Conservation (phyloP, 305 asterid genomes). For the Rubia balearica region DNA sequence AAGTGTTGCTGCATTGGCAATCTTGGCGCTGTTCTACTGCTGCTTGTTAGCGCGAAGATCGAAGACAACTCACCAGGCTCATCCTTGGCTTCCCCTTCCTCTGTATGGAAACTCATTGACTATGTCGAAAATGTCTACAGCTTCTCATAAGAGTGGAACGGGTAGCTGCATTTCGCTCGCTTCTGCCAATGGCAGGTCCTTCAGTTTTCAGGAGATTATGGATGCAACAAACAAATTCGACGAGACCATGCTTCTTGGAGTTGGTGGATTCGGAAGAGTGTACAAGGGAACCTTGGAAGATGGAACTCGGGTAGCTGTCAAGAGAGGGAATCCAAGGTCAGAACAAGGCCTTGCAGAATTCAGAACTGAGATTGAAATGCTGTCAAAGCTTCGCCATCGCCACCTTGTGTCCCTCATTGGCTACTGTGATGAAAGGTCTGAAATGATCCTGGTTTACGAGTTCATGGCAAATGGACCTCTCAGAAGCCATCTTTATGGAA, state of each 20-base stretch:
- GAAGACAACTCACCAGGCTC: conserved; percentile 54
- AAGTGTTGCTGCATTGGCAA: conserved; percentile 38
- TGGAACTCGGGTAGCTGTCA: conserved; percentile 82
- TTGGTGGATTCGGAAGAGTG: conserved; percentile 97
- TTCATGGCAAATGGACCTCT: conserved; percentile 99
- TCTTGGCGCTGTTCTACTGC: conserved; percentile 57
- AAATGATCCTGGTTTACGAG: conserved; percentile 93
- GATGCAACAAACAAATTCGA: conserved; percentile 88
- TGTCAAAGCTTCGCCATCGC: conserved; percentile 94
- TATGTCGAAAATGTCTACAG: conserved; percentile 72
- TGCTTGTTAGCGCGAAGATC: conserved; percentile 54
- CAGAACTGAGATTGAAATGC: conserved; percentile 93
- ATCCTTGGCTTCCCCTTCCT: conserved; percentile 86
- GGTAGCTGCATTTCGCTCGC: conserved; percentile 86
- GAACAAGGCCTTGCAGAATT: conserved; percentile 98
- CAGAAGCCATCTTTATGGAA: conserved; percentile 90
- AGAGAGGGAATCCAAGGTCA: conserved; percentile 93
- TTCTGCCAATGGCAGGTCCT: conserved; percentile 77
- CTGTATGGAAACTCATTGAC: conserved; percentile 84
- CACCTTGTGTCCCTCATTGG: conserved; percentile 96
- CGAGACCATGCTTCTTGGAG: conserved; percentile 85
- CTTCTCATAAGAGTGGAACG: conserved; percentile 84
- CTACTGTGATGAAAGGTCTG: conserved; percentile 91
- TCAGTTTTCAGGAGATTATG: conserved; percentile 81
- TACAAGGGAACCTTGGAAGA: conserved; percentile 90